These are phyloP conservation scores for Sporothrix luriei DNA, from an alignment of 2,329 filamentous ascomycete species.

Conservation along the genomic window DNA sequence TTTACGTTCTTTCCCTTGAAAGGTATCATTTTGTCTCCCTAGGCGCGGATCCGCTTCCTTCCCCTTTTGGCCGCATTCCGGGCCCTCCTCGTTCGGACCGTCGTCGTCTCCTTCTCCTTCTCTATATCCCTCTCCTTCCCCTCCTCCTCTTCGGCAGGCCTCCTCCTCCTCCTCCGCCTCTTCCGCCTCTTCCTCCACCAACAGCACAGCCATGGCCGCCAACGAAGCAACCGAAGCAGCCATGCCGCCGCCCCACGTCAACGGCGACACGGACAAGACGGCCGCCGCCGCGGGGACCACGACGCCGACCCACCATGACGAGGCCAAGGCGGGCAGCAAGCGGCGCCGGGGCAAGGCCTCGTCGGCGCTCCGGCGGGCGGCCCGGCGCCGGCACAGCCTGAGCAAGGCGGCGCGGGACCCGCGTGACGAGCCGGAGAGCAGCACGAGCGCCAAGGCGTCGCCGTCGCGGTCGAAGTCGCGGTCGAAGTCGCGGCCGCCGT, in stretches of 20 bases:
- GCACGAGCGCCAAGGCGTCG: neutral
- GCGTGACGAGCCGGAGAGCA: conserved; percentile 52
- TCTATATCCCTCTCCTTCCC: too few relatives aligned
- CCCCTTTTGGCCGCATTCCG: neutral
- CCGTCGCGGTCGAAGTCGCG: neutral
- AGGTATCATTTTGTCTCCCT: neutral
- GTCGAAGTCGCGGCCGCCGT: too few relatives aligned
- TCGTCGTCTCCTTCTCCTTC: neutral
- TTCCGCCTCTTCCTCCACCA: neutral
- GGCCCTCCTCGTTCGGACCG: neutral
- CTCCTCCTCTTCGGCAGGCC: neutral
- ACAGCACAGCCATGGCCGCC: conserved; percentile 25
- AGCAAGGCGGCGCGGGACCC: conserved; percentile 65
- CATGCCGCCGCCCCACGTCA: neutral
- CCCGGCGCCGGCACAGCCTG: conserved; percentile 46
- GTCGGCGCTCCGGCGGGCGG: conserved; percentile 5
- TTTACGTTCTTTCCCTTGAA: neutral
- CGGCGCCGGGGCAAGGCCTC: conserved; percentile 39
- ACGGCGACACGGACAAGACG: neutral
- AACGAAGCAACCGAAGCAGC: conserved; percentile 13
- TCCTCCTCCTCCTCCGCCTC: neutral
- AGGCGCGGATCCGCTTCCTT: conserved; percentile 10
- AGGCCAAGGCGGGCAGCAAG: conserved; percentile 4
- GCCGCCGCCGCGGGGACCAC: neutral
- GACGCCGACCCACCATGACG: neutral